These are phyloP conservation scores for Tuber umbilicatum DNA, from an alignment of 495 filamentous ascomycete genomes.

Conservation along the genomic window DNA sequence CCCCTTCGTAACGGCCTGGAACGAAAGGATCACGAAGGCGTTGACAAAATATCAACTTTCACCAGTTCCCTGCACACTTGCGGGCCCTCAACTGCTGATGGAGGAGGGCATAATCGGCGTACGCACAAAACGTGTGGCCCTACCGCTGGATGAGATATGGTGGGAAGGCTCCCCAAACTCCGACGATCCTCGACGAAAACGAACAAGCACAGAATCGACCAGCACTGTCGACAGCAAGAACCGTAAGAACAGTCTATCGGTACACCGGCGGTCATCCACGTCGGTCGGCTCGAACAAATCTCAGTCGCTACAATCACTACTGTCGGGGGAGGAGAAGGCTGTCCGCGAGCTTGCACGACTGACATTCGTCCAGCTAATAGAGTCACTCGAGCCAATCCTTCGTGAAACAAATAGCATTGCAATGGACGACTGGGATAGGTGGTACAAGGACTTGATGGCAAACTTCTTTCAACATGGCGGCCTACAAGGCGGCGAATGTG, in stretches of 20 bases:
- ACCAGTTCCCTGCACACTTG: conserved; percentile 70
- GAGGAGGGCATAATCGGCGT: conserved; percentile 70
- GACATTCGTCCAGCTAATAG: conserved; percentile 79
- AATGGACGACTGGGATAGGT: conserved; percentile 85
- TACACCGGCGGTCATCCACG: conserved; percentile 38
- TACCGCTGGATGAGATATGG: conserved; percentile 76
- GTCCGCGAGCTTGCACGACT: conserved; percentile 70
- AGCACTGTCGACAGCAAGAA: conserved; percentile 30
- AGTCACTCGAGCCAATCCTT: conserved; percentile 75
- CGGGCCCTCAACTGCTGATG: conserved; percentile 70
- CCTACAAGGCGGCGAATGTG: conserved; percentile 75
- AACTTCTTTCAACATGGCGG: conserved; percentile 74
- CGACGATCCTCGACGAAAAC: conserved; percentile 24
- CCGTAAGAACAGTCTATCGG: conserved; percentile 31
- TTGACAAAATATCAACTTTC: conserved; percentile 65
- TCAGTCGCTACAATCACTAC: conserved; percentile 36
- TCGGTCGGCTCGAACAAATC: conserved; percentile 36
- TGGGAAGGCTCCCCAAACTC: conserved; percentile 59
- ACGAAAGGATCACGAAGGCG: conserved; percentile 70
- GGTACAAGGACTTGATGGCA: conserved; percentile 79
- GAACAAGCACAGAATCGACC: conserved; percentile 23
- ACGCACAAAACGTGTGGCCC: conserved; percentile 67
- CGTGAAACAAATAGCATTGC: conserved; percentile 77
- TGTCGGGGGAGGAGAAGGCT: conserved; percentile 67
- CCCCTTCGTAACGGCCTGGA: conserved; percentile 74